Conservation (phyloP, 345 rosid species). For the Pelargonium nanum region DNA sequence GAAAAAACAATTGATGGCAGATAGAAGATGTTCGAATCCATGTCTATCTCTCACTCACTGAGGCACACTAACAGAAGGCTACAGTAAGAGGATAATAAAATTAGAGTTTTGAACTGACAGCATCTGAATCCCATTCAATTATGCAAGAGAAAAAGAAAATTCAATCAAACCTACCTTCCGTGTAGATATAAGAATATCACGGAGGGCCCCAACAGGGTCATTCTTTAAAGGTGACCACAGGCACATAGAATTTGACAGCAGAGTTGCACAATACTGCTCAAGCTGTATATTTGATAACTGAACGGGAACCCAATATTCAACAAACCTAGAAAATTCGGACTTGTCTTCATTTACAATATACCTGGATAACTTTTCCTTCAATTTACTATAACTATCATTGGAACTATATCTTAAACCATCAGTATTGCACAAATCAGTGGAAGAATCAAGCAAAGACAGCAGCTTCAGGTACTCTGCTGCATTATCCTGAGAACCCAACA, state of each 20-base stretch:
- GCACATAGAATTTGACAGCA: slow-evolving; percentile 39
- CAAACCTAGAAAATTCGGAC: slow-evolving; percentile 47
- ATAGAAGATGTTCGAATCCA: background rate
- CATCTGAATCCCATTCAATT: slow-evolving; percentile 7
- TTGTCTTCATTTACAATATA: slow-evolving; percentile 31
- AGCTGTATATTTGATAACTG: slow-evolving; percentile 72
- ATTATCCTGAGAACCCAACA: slow-evolving; percentile 30
- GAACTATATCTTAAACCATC: slow-evolving; percentile 13
- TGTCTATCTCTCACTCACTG: background rate
- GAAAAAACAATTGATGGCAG: background rate
- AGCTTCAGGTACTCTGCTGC: slow-evolving; percentile 20
- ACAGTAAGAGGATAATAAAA: too few species aligned
- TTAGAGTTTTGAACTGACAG: too few species aligned
- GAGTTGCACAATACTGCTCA: slow-evolving; percentile 77
- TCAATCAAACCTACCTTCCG: slow-evolving; percentile 57
- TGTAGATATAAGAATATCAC: slow-evolving; percentile 40
- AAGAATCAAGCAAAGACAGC: slow-evolving; percentile 27
- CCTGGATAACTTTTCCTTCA: slow-evolving; percentile 32
- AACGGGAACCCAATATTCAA: slow-evolving; percentile 89
- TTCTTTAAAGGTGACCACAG: slow-evolving; percentile 51
- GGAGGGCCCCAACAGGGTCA: slow-evolving; percentile 52
- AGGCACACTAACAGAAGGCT: background rate
- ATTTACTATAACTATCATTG: slow-evolving; percentile 11
- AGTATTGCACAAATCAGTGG: slow-evolving; percentile 3
- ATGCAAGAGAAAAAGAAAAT: slow-evolving; percentile 2